These are phyloP conservation scores for Boletus vermiculosoides DNA, from an alignment of 768 basidiomycete species.

Conservation along the genomic window DNA sequence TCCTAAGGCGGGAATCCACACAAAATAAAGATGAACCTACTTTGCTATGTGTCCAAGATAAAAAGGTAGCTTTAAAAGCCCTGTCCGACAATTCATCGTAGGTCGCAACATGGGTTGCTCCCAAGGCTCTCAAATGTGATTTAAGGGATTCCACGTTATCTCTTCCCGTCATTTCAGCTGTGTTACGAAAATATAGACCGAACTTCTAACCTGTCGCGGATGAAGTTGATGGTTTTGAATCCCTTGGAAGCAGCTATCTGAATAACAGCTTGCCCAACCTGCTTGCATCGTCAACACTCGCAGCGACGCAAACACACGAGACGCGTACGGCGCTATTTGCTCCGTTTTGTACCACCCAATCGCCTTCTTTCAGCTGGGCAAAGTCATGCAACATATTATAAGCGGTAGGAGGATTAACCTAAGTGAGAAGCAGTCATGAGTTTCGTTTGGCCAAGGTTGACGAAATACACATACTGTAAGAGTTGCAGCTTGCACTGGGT, in stretches of 20 bases:
- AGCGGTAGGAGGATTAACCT: conserved; percentile 85
- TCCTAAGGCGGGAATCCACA: conserved; percentile 7
- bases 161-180: conserved; percentile 32
- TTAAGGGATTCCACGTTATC: conserved; percentile 53
- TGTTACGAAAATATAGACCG: not conserved
- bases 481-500: conserved; percentile 68
- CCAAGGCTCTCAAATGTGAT: conserved; percentile 52
- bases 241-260: conserved; percentile 76
- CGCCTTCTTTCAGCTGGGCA: conserved; percentile 58
- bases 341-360: conserved; percentile 86
- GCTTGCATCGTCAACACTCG: conserved; percentile 3
- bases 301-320: not conserved
- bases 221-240: conserved; percentile 77
- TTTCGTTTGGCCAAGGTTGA: not conserved
- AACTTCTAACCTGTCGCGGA: conserved; percentile 58
- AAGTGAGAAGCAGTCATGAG: not conserved
- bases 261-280: conserved; percentile 85
- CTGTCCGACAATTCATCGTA: conserved; percentile 72
- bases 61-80: conserved; percentile 49
- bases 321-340: conserved; percentile 74
- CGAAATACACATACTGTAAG: conserved; percentile 51
- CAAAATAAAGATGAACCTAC: conserved; percentile 32
- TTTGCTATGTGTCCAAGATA: conserved; percentile 63
- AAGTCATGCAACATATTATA: conserved; percentile 79
- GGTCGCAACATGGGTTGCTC: conserved; percentile 74